These are phyloP conservation scores for Sicyos edulis DNA, from an alignment of 306 rosid species.

Conservation along the genomic window DNA sequence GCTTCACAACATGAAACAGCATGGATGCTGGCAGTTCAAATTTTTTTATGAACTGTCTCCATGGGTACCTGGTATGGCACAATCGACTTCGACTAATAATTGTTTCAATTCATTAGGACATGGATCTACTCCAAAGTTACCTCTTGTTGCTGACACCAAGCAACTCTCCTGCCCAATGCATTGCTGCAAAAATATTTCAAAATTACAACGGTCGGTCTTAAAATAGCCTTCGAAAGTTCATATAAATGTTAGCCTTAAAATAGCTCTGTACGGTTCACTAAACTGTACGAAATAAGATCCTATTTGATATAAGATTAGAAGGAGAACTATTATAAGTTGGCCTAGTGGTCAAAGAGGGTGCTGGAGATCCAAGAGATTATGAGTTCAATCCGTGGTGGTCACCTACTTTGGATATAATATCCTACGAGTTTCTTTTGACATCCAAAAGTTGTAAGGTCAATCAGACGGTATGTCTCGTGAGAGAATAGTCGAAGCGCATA, in stretches of 20 bases:
- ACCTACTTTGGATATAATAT: too few species aligned
- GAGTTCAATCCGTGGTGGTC: too few species aligned
- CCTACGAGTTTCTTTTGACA: too few species aligned
- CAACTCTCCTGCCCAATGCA: conserved; percentile 34
- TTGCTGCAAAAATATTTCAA: conserved; percentile 28
- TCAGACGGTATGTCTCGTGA: too few species aligned
- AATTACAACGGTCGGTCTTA: neutral
- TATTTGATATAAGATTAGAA: neutral
- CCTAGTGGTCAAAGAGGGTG: too few species aligned
- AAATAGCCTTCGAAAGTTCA: neutral
- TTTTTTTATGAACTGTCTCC: neutral
- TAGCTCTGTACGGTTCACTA: neutral
- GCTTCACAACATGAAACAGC: conserved; percentile 8
- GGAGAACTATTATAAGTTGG: too few species aligned
- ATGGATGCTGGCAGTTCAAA: neutral
- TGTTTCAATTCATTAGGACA: conserved; percentile 35
- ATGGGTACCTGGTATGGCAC: conserved; percentile 23
- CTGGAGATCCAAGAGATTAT: too few species aligned
- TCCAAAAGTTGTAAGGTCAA: too few species aligned
- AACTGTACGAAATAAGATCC: neutral
- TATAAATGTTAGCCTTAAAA: neutral
- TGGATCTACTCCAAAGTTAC: conserved; percentile 34
- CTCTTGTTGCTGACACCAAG: conserved; percentile 26
- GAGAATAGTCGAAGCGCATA: too few species aligned
- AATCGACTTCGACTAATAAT: conserved; percentile 32